phyloP scores from a whole-genome alignment of 1,284 basidiomycete species.

The Singerocomus inundabilis region DNA sequence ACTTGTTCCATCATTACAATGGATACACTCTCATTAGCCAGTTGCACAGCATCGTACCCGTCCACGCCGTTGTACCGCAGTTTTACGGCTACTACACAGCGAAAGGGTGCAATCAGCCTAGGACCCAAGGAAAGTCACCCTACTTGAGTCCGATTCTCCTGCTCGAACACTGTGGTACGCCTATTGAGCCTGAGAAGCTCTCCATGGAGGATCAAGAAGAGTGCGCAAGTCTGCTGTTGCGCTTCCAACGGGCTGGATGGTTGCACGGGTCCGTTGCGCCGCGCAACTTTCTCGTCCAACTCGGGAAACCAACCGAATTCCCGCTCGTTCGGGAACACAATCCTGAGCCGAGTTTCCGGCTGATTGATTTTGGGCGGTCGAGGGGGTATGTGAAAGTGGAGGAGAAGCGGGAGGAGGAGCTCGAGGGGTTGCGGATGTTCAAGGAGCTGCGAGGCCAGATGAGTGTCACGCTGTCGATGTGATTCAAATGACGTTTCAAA shows the following conservation, averaged over 20 bases:
- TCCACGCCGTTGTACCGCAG: constrained; percentile 38
- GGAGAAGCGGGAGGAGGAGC: background rate
- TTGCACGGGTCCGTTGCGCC: constrained; percentile 36
- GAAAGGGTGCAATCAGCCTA: background rate
- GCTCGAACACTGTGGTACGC: constrained; percentile 38
- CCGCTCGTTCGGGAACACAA: constrained; percentile 27
- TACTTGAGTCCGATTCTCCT: constrained; percentile 36
- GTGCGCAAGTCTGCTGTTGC: constrained; percentile 32
- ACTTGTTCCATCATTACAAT: constrained; percentile 35
- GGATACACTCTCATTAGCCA: constrained; percentile 33
- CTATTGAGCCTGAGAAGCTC: constrained; percentile 23
- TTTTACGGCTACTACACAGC: constrained; percentile 40
- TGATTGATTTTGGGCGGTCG: constrained; percentile 40
- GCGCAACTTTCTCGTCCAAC: too few species aligned
- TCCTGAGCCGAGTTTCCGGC: constrained; percentile 34
- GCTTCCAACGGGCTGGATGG: constrained; percentile 35
- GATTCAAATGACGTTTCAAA: too few species aligned
- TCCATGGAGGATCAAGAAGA: constrained; percentile 29
- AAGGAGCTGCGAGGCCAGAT: background rate
- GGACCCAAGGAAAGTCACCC: too few species aligned
- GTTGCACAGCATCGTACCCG: constrained; percentile 30
- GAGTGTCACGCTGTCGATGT: too few species aligned
- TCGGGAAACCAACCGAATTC: constrained; percentile 34
- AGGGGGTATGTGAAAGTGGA: constrained; percentile 14
- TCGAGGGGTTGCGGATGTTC: too few species aligned